A percentile compares a stretch with the other conserved stretches of the same genome.
Conservation (phyloP, 192 early-diverging fungal genomes). For the Geranomyces michiganensis region DNA sequence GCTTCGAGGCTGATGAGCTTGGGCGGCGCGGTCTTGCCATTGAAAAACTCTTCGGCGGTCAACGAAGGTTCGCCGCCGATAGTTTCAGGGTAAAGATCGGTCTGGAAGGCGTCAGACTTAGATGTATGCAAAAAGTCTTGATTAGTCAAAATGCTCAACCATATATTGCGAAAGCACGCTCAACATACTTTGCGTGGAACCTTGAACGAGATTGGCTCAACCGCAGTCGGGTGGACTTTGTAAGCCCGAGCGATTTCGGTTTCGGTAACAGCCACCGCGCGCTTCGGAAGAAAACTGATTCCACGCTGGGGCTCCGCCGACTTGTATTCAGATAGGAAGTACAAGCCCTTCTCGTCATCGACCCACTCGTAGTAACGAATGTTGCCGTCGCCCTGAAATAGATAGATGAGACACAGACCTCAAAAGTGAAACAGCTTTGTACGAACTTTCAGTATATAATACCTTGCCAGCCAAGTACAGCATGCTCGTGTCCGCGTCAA, state of each 20-base stretch:
- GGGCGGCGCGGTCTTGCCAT: conserved; percentile 80
- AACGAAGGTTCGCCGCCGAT: conserved; percentile 79
- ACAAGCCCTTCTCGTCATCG: conserved; percentile 82
- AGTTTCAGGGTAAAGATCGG: conserved; percentile 91
- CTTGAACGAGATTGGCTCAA: conserved; percentile 96
- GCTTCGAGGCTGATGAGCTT: conserved; percentile 71
- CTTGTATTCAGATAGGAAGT: conserved; percentile 84
- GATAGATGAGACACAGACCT: no score
- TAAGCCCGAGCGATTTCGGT: conserved; percentile 92
- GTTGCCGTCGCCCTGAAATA: conserved; percentile 83
- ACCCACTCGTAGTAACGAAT: conserved; percentile 98
- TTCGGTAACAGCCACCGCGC: conserved; percentile 80
- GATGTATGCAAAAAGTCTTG: neutral
- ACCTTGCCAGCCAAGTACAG: conserved; percentile 95
- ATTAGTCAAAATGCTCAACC: no score
- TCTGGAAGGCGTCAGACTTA: conserved; percentile 96
- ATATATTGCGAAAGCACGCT: neutral
- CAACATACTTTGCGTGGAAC: conserved; percentile 84
- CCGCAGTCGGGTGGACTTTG: conserved; percentile 85
- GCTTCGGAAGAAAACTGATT: conserved; percentile 91
- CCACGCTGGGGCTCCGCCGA: conserved; percentile 93
- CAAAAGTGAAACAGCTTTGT: no score
- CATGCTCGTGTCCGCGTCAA: conserved; percentile 87
- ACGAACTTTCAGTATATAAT: no score
- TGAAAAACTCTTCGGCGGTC: conserved; percentile 91